Evolutionary conservation across 495 filamentous ascomycete species (phyloP), one percentile per base, ranked within the genome.

Genomic region (Talaromyces trachyspermus): DNA sequence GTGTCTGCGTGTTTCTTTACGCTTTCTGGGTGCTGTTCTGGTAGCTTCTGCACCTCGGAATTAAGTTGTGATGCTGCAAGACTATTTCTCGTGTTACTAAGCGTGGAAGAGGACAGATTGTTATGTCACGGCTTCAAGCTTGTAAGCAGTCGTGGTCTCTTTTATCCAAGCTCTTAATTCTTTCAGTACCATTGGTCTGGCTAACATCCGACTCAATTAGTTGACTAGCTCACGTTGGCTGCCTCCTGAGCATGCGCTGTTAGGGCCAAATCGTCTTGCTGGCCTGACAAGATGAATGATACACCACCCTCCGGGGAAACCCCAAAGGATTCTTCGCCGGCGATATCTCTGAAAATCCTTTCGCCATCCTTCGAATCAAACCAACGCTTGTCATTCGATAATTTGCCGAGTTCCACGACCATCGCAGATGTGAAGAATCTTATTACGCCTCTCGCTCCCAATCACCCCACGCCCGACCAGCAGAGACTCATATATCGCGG

Each of bases 401-500:
- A 69, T 15, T 46, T 86, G 12, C 63, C 78, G 2, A 62, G 71
- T 4, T 61, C 74, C 1, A 76, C 74, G 0, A 86, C 81, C 2
- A 55, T 88, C 25, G 72, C 65, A 12, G 63, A 80, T 51, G 58
- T 89, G 15, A 85, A 81, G 56, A 64, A 66, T 4, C 78, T 66
- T 46, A 80, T 89, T 49, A 70, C 74, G 11, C 63, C 76, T 47
- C 52, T 58, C 11, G 59, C 86, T n/a, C 61, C 70, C 4, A 70
- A 65, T 27, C 76, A 69, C 7, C 79, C 83, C 24, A 42, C 69
- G 2, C 56, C 77, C 61, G 49, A 57, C 3, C 66, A 65, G 3
- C 83, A 87, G 55, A 69, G 83, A 9, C 57, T 89, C 35, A 87
- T 88, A 20, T 80, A 85, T 51, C 66, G 76, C 47, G 85, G 85